A percentile compares a stretch with the other conserved stretches of the same genome.
These are phyloP conservation scores for Eimeria nieschulzi DNA, from an alignment of 169 alveolate species.

Conservation along the genomic window DNA sequence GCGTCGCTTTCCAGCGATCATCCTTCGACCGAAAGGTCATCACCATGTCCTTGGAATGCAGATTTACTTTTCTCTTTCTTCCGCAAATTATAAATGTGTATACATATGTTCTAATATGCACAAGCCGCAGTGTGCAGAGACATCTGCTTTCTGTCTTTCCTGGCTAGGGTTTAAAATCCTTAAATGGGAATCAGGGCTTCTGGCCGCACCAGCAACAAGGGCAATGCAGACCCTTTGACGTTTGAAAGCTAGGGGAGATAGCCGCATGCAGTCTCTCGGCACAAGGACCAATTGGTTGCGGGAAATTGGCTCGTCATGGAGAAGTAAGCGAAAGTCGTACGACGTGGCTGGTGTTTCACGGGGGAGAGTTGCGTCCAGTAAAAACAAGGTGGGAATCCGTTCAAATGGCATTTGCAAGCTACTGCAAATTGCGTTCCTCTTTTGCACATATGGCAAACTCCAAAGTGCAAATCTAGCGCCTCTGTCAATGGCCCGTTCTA, in stretches of 20 bases:
- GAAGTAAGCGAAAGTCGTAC: neutral
- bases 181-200: too few relatives aligned
- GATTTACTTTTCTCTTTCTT: too few relatives aligned
- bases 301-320: neutral
- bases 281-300: neutral
- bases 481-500: neutral
- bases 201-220: neutral
- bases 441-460: neutral
- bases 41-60: too few relatives aligned
- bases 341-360: neutral
- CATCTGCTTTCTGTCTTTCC: too few relatives aligned
- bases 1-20: too few relatives aligned
- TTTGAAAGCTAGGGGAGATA: neutral
- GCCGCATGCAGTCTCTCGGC: neutral
- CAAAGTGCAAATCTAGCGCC: conserved; percentile 4
- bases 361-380: neutral
- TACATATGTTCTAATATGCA: too few relatives aligned
- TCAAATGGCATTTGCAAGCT: neutral
- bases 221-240: neutral
- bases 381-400: neutral
- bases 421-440: neutral
- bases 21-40: too few relatives aligned
- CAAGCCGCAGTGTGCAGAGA: too few relatives aligned
- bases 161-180: too few relatives aligned
- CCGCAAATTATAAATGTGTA: too few relatives aligned